Evolutionary conservation across 352 stramenopile genomes (phyloP), one percentile per base, ranked within the genome.

Genomic region (Globisporangium radiosum): DNA sequence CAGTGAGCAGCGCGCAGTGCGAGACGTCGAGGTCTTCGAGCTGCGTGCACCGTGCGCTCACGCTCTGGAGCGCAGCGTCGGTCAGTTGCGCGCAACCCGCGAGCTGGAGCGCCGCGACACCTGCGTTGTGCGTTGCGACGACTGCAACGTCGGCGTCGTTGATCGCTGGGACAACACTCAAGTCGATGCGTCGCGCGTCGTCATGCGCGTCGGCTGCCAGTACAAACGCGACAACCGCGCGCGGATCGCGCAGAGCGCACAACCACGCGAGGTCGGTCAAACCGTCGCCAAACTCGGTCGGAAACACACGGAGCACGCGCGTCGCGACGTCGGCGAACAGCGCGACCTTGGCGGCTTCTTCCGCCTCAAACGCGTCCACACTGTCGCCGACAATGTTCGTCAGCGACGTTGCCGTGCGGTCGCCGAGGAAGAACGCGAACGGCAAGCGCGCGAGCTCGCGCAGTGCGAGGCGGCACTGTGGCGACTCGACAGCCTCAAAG

Each of bases 21-120:
- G 84, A 86, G 0, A 96, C 52, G 49, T 97, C 85, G 1, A 97
- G 70, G 4, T 75, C 51, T 54, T 95, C 85, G 1, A 97, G 66
- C 13, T 89, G 78, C 1, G 66, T 66, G 53, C 81, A 94, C 43
- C 69, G 72, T 49, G 76, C 33, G 6, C 63, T 69, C 4, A 85
- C 65, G 0, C 65, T 66, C 39, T 69, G 63, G 49, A 94, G 65
- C 0, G 74, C 62, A 5, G 68, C 48, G 40, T 90, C 78, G 0
- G 65, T 74, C 5, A 94, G 36, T 0, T 51, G 7, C 4, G 55
- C 45, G 51, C 84, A 94, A 3, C 62, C 50, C 38, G 65, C 57
- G 17, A 92, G 64, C 9, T 65, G 39, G 36, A 91, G 69, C 1
- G 63, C 59, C 5, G 71, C 64, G 47, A 75, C 79, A 50, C 86